Conservation (phyloP, 1,284 basidiomycete genomes). For the Macrocystidia cucumis region DNA sequence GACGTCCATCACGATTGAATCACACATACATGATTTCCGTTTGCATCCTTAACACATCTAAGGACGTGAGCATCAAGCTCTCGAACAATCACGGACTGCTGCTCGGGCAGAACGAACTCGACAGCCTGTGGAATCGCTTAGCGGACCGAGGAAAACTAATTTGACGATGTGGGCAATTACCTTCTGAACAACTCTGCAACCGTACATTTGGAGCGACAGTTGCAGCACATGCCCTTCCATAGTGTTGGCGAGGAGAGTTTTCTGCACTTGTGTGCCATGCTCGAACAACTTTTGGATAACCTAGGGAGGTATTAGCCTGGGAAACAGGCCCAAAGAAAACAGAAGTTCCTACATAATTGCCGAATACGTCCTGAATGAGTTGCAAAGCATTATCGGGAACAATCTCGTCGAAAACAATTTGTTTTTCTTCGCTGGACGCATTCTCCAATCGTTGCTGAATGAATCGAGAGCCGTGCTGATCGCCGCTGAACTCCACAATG, state of each 20-base stretch:
- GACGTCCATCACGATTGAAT: neutral
- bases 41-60: constrained; percentile 86
- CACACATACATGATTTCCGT: constrained; percentile 85
- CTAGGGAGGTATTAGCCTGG: constrained; percentile 40
- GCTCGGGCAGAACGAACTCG: constrained; percentile 72
- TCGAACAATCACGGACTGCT: constrained; percentile 68
- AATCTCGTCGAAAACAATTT: constrained; percentile 87
- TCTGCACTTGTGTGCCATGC: constrained; percentile 75
- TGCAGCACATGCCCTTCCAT: constrained; percentile 79
- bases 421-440: constrained; percentile 72
- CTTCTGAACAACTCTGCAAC: constrained; percentile 90
- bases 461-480: constrained; percentile 91
- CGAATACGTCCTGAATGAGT: constrained; percentile 93
- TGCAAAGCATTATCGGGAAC: constrained; percentile 69
- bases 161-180: constrained; percentile 24
- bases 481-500: constrained; percentile 88
- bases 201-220: constrained; percentile 91
- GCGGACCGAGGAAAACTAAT: constrained; percentile 1
- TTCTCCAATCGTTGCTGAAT: constrained; percentile 82
- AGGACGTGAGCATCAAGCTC: constrained; percentile 83
- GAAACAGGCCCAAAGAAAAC: constrained; percentile 7
- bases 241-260: constrained; percentile 59
- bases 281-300: constrained; percentile 96
- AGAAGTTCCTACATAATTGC: constrained; percentile 84
- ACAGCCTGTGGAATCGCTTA: constrained; percentile 52